A percentile compares a stretch with the other conserved stretches of the same genome.
Evolutionary conservation across 2,329 filamentous ascomycete species (phyloP).

Genomic region (Alternaria triticina): DNA sequence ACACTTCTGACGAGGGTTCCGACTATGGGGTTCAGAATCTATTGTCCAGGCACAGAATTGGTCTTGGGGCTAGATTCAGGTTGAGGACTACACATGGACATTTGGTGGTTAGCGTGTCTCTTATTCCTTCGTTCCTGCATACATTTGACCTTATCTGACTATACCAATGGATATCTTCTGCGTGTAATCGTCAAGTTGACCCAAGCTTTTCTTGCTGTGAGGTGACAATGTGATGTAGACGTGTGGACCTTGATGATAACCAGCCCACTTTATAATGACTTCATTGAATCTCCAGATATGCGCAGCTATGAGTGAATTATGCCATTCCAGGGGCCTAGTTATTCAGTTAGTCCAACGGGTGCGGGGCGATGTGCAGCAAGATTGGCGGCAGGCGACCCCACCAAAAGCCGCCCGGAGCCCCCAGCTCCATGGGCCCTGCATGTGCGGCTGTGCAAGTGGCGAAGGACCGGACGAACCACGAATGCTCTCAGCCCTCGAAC

Average conservation of each 20-base stretch:
- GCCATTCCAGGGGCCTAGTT: neutral
- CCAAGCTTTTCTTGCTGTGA: neutral
- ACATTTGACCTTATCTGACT: rapidly evolving
- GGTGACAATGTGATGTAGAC: neutral
- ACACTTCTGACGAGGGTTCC: too few relatives aligned
- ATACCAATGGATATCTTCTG: neutral
- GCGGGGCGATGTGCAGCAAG: conserved; percentile 1
- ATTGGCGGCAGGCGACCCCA: conserved; percentile 12
- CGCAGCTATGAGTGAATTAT: neutral
- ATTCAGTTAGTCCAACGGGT: neutral
- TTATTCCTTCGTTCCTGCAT: too few relatives aligned
- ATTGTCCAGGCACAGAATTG: too few relatives aligned
- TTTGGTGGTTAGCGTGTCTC: too few relatives aligned
- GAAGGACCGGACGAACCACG: conserved; percentile 1
- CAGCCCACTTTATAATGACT: neutral
- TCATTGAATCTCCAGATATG: neutral
- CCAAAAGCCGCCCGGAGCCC: conserved; percentile 1
- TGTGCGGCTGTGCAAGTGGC: conserved; percentile 15
- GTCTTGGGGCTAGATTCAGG: too few relatives aligned
- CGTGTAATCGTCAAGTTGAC: neutral
- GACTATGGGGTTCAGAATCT: too few relatives aligned
- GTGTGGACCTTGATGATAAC: neutral
- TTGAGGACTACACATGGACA: too few relatives aligned
- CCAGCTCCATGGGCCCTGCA: conserved; percentile 6
- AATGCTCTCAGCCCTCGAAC: neutral